Conservation (phyloP, 2,329 filamentous ascomycete genomes). For the Cercospora sp. region DNA sequence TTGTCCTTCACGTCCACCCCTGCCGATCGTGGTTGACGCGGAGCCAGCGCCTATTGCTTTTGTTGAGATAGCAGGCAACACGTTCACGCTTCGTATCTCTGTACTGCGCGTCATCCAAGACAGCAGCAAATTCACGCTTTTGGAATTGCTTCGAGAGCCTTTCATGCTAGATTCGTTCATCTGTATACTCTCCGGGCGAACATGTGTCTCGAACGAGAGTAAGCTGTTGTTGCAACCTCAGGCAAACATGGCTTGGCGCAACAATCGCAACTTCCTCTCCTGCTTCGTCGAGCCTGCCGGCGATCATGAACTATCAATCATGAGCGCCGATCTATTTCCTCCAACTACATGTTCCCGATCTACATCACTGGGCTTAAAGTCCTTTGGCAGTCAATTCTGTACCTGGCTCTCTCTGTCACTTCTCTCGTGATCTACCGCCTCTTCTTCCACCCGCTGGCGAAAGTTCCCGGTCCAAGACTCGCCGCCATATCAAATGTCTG, state of each 20-base stretch:
- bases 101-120: not conserved
- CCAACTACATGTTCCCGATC: not conserved
- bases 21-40: not conserved
- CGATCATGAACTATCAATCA: not conserved
- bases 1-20: not conserved
- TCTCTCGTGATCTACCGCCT: constrained; percentile 33
- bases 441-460: constrained; percentile 39
- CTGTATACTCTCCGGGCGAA: not conserved
- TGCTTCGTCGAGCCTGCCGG: not conserved
- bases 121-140: not conserved
- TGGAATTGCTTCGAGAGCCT: not conserved
- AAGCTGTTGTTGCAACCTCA: not conserved
- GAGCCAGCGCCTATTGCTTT: not conserved
- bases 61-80: not conserved
- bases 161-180: not conserved
- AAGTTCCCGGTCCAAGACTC: constrained; percentile 40
- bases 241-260: not conserved
- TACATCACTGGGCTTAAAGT: not conserved
- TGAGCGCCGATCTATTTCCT: not conserved
- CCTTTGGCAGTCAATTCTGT: not conserved
- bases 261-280: not conserved
- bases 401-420: not conserved
- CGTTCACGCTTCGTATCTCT: no score
- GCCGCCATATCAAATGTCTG: constrained; percentile 34
- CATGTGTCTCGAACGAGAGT: not conserved